Conservation (phyloP, 192 early-diverging fungal genomes). For the Dissophora ornata region DNA sequence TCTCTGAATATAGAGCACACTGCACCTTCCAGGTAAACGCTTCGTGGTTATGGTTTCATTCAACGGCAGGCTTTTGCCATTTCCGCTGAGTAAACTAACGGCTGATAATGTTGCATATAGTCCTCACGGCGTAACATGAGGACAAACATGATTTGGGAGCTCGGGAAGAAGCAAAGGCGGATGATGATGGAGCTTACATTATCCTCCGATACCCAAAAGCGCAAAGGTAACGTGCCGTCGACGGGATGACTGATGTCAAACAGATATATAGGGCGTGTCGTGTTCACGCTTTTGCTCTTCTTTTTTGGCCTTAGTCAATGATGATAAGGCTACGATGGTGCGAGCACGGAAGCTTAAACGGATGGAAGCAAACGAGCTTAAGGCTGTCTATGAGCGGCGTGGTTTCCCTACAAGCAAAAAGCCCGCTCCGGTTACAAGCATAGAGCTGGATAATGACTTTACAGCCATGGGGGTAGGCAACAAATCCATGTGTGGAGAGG, state of each 20-base stretch:
- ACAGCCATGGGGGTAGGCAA: conserved; percentile 53
- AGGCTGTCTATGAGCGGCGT: conserved; percentile 46
- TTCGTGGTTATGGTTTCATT: too few relatives aligned
- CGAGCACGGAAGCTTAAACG: conserved; percentile 51
- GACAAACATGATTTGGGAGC: conserved; percentile 7
- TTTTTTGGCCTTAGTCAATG: conserved; percentile 3
- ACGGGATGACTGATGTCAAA: too few relatives aligned
- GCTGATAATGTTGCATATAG: too few relatives aligned
- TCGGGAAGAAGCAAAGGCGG: conserved; percentile 36
- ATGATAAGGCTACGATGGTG: conserved; percentile 47
- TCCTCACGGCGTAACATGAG: conserved; percentile 27
- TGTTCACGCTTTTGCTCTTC: not conserved
- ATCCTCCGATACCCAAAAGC: conserved; percentile 25
- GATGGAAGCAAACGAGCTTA: conserved; percentile 55
- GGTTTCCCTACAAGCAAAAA: conserved; percentile 57
- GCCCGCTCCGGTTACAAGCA: conserved; percentile 14
- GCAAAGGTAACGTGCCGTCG: conserved; percentile 47
- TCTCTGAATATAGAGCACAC: conserved; percentile 61
- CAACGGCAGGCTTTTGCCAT: too few relatives aligned
- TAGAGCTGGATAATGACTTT: conserved; percentile 61
- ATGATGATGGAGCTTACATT: conserved; percentile 33
- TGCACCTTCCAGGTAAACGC: conserved; percentile 49
- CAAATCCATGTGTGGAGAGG: not conserved
- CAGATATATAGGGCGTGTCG: not conserved
- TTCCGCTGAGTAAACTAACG: too few relatives aligned